These are phyloP conservation scores for Papiliotrema flavescens DNA, from an alignment of 1,284 basidiomycete species.

Conservation along the genomic window DNA sequence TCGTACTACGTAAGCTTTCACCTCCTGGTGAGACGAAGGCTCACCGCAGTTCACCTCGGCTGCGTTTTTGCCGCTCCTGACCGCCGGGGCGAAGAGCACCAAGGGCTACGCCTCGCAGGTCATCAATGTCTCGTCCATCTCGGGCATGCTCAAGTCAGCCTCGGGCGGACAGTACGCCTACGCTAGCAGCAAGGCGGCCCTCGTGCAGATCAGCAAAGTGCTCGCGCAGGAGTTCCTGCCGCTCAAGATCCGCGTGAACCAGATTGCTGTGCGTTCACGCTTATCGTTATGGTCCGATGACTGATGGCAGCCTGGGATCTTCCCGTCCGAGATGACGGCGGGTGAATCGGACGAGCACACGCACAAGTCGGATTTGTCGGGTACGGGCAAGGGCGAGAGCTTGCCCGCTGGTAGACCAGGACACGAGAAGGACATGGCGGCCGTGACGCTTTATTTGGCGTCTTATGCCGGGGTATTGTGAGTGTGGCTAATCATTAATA, in stretches of 20 bases:
- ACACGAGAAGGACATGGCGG: slow-evolving; percentile 34
- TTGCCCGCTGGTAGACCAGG: slow-evolving; percentile 31
- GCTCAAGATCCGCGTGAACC: slow-evolving; percentile 38
- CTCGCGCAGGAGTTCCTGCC: slow-evolving; percentile 32
- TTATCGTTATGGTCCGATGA: slow-evolving; percentile 5
- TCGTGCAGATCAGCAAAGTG: slow-evolving; percentile 25
- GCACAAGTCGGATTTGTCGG: slow-evolving; percentile 35
- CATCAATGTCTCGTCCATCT: slow-evolving; percentile 40
- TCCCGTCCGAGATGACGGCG: slow-evolving; percentile 41
- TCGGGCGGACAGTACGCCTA: slow-evolving; percentile 40
- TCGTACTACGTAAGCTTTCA: slow-evolving; percentile 23
- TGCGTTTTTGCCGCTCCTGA: slow-evolving; percentile 41
- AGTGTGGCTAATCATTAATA: slow-evolving; percentile 9
- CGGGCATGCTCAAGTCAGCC: slow-evolving; percentile 33
- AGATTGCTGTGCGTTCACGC: slow-evolving; percentile 28
- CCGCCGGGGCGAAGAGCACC: slow-evolving; percentile 24
- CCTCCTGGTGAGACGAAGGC: not conserved
- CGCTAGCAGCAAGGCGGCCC: slow-evolving; percentile 33
- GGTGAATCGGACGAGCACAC: slow-evolving; percentile 25
- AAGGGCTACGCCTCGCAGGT: slow-evolving; percentile 35
- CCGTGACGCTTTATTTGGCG: slow-evolving; percentile 24
- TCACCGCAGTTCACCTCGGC: slow-evolving; percentile 27
- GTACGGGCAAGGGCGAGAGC: slow-evolving; percentile 24
- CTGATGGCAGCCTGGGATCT: slow-evolving; percentile 16
- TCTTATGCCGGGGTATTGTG: slow-evolving; percentile 27